These are phyloP conservation scores for Penicillium chermesinum DNA, from an alignment of 495 filamentous ascomycete species.

Conservation along the genomic window DNA sequence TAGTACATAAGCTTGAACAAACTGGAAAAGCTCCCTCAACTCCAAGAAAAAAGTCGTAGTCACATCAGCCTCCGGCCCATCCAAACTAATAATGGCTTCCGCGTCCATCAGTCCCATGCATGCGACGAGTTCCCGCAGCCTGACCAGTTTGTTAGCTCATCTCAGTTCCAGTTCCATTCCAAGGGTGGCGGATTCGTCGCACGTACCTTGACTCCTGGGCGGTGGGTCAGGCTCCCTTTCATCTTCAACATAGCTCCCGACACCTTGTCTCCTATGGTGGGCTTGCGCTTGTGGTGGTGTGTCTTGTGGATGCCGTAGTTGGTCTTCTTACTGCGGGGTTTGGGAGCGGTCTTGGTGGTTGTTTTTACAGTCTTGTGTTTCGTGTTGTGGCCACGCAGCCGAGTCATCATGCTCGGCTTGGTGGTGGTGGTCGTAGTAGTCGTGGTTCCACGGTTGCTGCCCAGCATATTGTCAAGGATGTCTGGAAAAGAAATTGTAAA, in stretches of 20 bases:
- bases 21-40: no score
- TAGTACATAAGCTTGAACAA: neutral
- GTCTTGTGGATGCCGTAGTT: constrained; percentile 16
- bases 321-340: constrained; percentile 2
- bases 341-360: constrained; percentile 21
- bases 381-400: constrained; percentile 25
- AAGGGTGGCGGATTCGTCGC: no score
- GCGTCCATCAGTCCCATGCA: constrained; percentile 68
- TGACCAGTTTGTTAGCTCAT: constrained; percentile 21
- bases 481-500: neutral
- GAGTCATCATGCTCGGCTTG: constrained; percentile 43
- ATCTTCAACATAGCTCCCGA: constrained; percentile 63
- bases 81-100: constrained; percentile 31
- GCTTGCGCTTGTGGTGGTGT: constrained; percentile 54
- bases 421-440: constrained; percentile 32
- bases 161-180: no score
- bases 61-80: neutral
- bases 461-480: constrained; percentile 15
- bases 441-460: no score
- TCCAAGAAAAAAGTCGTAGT: neutral
- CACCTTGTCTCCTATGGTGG: constrained; percentile 62
- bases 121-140: constrained; percentile 66
- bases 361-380: constrained; percentile 25
- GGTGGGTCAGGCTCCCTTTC: constrained; percentile 55
- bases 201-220: constrained; percentile 59